phyloP scores from a whole-genome alignment of 164 flowering plant genomes.

The Euptelea pleiosperma region DNA sequence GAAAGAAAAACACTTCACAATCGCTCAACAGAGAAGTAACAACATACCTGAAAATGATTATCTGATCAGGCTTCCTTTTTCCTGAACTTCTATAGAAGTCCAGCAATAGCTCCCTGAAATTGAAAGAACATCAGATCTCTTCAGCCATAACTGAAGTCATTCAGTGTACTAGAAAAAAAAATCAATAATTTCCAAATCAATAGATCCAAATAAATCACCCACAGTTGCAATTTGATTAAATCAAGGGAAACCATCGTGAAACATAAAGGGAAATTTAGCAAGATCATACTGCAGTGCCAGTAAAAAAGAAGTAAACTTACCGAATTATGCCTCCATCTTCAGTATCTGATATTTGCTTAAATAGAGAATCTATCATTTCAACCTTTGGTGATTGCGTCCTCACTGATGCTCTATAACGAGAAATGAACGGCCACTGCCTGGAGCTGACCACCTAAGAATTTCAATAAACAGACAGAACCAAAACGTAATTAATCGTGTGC shows the following conservation, averaged over 20 bases:
- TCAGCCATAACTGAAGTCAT: not conserved
- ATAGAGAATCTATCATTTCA: slow-evolving; percentile 74
- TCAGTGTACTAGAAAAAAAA: not conserved
- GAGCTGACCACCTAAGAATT: slow-evolving; percentile 77
- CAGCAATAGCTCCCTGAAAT: slow-evolving; percentile 63
- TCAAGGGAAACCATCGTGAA: no score
- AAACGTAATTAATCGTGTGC: not conserved
- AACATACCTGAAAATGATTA: slow-evolving; percentile 88
- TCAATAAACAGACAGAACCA: not conserved
- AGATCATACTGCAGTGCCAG: not conserved
- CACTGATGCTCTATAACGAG: slow-evolving; percentile 78
- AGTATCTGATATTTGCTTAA: slow-evolving; percentile 41
- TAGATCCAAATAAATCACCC: no score
- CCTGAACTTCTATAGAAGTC: slow-evolving; percentile 75
- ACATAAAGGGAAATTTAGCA: no score
- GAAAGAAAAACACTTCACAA: not conserved
- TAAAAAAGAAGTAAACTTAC: slow-evolving; percentile 27
- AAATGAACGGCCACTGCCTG: slow-evolving; percentile 79
- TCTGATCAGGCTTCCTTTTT: slow-evolving; percentile 83
- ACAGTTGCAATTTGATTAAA: no score
- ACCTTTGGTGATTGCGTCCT: slow-evolving; percentile 86
- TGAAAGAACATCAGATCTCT: not conserved
- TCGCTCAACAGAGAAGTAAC: no score
- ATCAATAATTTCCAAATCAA: no score
- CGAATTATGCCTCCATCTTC: slow-evolving; percentile 69